phyloP scores from a whole-genome alignment of 208 protist genomes.

The Leishmania aethiopica region DNA sequence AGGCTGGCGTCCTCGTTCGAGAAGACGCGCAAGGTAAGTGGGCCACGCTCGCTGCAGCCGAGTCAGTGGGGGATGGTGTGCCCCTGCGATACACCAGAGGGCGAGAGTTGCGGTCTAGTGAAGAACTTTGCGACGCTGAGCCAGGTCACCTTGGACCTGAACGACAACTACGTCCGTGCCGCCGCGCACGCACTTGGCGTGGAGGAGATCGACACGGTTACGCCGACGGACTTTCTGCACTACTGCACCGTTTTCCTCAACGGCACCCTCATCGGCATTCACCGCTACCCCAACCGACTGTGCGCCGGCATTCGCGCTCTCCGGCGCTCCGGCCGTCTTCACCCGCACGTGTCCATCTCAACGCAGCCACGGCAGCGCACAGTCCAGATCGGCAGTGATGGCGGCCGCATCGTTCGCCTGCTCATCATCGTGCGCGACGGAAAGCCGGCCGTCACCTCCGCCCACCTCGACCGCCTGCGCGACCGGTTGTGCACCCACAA shows the following conservation, averaged over 20 bases:
- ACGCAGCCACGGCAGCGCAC: slow-evolving; percentile 75
- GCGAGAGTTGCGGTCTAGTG: slow-evolving; percentile 98
- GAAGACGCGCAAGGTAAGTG: slow-evolving; percentile 98
- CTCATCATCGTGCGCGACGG: slow-evolving; percentile 76
- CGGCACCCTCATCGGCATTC: slow-evolving; percentile 85
- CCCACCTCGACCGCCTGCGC: slow-evolving; percentile 67
- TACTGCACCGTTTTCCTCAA: slow-evolving; percentile 88
- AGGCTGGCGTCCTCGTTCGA: slow-evolving; percentile 99
- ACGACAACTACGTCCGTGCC: slow-evolving; percentile 82
- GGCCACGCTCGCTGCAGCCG: slow-evolving; percentile 95
- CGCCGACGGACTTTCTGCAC: slow-evolving; percentile 63
- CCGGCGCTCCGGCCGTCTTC: slow-evolving; percentile 73
- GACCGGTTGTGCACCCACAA: slow-evolving; percentile 71
- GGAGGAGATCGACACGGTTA: slow-evolving; percentile 81
- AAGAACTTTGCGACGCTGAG: slow-evolving; percentile 99
- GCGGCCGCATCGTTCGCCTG: slow-evolving; percentile 83
- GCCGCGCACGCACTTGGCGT: slow-evolving; percentile 82
- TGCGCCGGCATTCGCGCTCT: slow-evolving; percentile 76
- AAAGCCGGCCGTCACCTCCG: slow-evolving; percentile 54
- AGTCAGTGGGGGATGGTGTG: slow-evolving; percentile 99
- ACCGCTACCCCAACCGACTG: slow-evolving; percentile 81
- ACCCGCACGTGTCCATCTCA: slow-evolving; percentile 88
- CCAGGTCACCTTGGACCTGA: slow-evolving; percentile 98
- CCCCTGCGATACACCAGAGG: slow-evolving; percentile 99
- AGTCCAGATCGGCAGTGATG: slow-evolving; percentile 87